These are phyloP conservation scores for Pleurostoma richardsiae DNA, from an alignment of 2,329 filamentous ascomycete genomes.

Conservation along the genomic window DNA sequence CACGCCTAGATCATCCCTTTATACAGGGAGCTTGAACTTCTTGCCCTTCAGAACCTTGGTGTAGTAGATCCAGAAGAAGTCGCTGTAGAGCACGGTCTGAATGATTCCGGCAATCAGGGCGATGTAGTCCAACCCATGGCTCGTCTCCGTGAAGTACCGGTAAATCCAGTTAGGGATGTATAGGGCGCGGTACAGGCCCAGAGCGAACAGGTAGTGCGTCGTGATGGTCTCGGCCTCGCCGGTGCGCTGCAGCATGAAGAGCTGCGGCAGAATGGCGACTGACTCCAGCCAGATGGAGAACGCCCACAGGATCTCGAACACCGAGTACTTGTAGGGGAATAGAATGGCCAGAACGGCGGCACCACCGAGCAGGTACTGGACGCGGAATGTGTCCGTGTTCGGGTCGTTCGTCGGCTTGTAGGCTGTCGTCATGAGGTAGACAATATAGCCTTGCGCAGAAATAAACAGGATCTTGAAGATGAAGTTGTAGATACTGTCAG, in stretches of 20 bases:
- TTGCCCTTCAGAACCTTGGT: slow-evolving; percentile 88
- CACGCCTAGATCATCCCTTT: slow-evolving; percentile 21
- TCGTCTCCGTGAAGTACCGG: slow-evolving; percentile 70
- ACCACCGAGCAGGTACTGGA: slow-evolving; percentile 85
- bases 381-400: slow-evolving; percentile 94
- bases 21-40: slow-evolving; percentile 83
- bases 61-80: slow-evolving; percentile 99
- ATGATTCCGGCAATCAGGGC: slow-evolving; percentile 83
- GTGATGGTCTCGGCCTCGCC: slow-evolving; percentile 99
- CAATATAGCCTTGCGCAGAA: slow-evolving; percentile 80
- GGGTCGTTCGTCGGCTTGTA: slow-evolving; percentile 98
- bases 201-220: slow-evolving; percentile 92
- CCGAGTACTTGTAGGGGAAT: slow-evolving; percentile 78
- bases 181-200: slow-evolving; percentile 84
- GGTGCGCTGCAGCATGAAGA: slow-evolving; percentile 97
- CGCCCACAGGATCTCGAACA: slow-evolving; percentile 88
- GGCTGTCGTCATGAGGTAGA: slow-evolving; percentile 96
- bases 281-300: slow-evolving; percentile 98
- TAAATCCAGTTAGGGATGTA: slow-evolving; percentile 99
- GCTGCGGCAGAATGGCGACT: slow-evolving; percentile 92
- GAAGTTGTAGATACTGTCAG: slow-evolving; percentile 82
- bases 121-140: slow-evolving; percentile 76
- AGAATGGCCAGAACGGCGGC: slow-evolving; percentile 74
- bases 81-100: slow-evolving; percentile 93
- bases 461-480: slow-evolving; percentile 97